Evolutionary conservation across 768 basidiomycete genomes (phyloP), one percentile per base, ranked within the genome.

Genomic region (Pleurotus citrinopileatus): DNA sequence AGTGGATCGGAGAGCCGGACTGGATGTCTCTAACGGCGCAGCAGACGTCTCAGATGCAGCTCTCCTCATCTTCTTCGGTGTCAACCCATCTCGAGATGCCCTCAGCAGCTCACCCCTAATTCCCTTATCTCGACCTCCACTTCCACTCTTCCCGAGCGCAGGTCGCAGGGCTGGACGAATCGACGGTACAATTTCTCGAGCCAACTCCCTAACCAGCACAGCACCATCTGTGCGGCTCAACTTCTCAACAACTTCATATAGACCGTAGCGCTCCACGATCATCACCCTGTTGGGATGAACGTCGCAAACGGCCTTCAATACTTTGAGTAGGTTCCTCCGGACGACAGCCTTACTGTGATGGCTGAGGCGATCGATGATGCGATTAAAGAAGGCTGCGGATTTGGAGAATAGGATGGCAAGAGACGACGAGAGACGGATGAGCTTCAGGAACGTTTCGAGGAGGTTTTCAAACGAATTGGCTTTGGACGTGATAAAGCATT

Each of bases 391-490:
- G 22, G 85, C 76, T 3, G 92, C 73, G 2, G 80, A 81, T 57
- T 86, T 87, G 29, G 94, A 82, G 40, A 98, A 80, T 15, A 83
- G 83, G 22, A 91, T 81, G 1, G 91, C 86, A 32, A 98, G 67
- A 1, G 75, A 67, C 0, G 80, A 78, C 0, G 95, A 98, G 6
- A 92, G 69, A 9, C 94, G 89, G 50, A 87, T 84, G 42, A 98
- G 89, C 75, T 97, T 97, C 64, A 95, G 82, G 71, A 94, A 89
- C 1, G 93, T 91, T 48, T 95, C 92, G 6, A 98, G 83, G 20
- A 99, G 71, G 63, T 89, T 92, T 66, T 98, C 96, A 63, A 97
- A 94, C 1, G 87, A 88, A 64, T 91, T 89, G 42, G 91, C 86
- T 70, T 95, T 94, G 25, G 91, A 85, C 1, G 82, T 77, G 57